These are phyloP conservation scores for Pezicula rhizophila DNA, from an alignment of 2,329 filamentous ascomycete species.

Conservation along the genomic window DNA sequence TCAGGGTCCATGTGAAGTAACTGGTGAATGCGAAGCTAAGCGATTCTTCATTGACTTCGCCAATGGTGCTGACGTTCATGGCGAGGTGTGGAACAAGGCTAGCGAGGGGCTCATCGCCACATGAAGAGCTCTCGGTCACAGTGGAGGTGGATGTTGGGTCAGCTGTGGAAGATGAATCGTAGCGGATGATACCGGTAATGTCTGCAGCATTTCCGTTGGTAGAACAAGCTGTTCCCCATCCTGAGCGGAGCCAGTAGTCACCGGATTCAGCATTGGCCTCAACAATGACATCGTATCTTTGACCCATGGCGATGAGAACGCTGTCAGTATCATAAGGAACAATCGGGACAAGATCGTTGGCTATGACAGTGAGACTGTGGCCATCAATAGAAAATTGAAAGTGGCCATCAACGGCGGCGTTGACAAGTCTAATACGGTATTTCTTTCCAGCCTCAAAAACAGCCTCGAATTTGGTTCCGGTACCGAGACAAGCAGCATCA, in stretches of 20 bases:
- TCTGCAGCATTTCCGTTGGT: constrained; percentile 48
- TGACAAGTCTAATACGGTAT: constrained; percentile 38
- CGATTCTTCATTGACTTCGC: constrained; percentile 8
- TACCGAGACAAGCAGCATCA: constrained; percentile 20
- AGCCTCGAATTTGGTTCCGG: constrained; percentile 25
- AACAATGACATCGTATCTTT: constrained; percentile 40
- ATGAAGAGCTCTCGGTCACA: constrained; percentile 13
- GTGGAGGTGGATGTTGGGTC: constrained; percentile 23
- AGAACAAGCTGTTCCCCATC: constrained; percentile 44
- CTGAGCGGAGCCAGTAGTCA: constrained; percentile 50
- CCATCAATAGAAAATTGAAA: constrained; percentile 47
- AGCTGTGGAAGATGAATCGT: constrained; percentile 29
- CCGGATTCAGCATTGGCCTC: constrained; percentile 48
- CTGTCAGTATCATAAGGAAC: constrained; percentile 44
- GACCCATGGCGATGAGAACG: constrained; percentile 51
- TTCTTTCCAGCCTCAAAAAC: constrained; percentile 30
- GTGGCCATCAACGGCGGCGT: constrained; percentile 36
- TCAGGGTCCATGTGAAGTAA: constrained; percentile 43
- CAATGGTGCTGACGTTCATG: constrained; percentile 17
- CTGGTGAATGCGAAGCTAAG: constrained; percentile 14
- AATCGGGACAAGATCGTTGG: constrained; percentile 53
- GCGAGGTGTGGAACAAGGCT: constrained; percentile 23
- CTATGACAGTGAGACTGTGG: constrained; percentile 52
- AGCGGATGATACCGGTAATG: constrained; percentile 35
- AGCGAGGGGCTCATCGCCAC: constrained; percentile 24